phyloP scores from a whole-genome alignment of 768 basidiomycete genomes.

The Galerina marginata region DNA sequence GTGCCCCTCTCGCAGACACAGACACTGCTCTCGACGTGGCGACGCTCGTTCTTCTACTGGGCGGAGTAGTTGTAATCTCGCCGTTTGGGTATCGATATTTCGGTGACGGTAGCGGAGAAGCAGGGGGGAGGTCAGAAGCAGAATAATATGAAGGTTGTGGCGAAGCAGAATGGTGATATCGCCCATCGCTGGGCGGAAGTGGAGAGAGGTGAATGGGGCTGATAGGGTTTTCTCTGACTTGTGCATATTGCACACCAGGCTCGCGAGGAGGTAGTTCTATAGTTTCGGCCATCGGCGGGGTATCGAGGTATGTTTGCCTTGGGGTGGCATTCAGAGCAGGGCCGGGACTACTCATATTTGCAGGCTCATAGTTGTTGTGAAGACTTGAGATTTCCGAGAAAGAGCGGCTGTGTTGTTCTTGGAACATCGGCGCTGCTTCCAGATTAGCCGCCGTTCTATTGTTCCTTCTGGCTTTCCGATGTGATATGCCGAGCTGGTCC shows the following conservation, averaged over 20 bases:
- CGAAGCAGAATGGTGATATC: constrained; percentile 32
- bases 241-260: constrained; percentile 32
- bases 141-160: constrained; percentile 72
- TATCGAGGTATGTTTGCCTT: constrained; percentile 50
- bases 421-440: constrained; percentile 78
- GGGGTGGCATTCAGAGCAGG: constrained; percentile 35
- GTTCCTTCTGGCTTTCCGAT: constrained; percentile 59
- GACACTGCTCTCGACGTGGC: constrained; percentile 34
- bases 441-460: constrained; percentile 39
- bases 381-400: constrained; percentile 59
- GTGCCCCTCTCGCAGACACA: constrained; percentile 19
- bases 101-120: constrained; percentile 64
- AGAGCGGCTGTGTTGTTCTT: constrained; percentile 65
- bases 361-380: constrained; percentile 55
- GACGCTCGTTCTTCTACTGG: constrained; percentile 44
- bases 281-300: constrained; percentile 45
- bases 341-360: constrained; percentile 36
- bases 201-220: constrained; percentile 34
- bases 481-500: constrained; percentile 75
- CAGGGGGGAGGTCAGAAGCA: constrained; percentile 63
- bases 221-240: constrained; percentile 19
- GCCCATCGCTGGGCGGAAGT: constrained; percentile 22
- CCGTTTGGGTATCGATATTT: constrained; percentile 51
- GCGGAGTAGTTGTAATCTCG: constrained; percentile 50
- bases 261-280: constrained; percentile 32